Conservation (phyloP, 225 moss, liverwort and hornwort species). For the Pseudisothecium myosuroides region DNA sequence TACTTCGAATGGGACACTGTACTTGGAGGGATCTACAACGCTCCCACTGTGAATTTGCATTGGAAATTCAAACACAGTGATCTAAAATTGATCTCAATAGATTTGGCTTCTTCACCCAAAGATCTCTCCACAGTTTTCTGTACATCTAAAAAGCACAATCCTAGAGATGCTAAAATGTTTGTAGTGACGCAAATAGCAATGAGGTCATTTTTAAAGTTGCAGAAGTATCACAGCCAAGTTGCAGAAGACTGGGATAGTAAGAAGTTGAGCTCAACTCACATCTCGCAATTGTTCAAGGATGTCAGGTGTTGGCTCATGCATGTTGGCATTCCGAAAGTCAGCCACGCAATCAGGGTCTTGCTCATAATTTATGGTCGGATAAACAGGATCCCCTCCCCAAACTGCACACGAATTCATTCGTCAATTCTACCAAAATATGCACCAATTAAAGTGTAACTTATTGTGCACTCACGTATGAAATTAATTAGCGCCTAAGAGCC, state of each 20-base stretch:
- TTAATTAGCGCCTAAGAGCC: not conserved
- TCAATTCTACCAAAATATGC: not conserved
- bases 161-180: not conserved
- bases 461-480: not conserved
- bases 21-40: not conserved
- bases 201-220: not conserved
- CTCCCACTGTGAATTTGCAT: not conserved
- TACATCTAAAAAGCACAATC: not conserved
- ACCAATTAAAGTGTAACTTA: not conserved
- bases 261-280: constrained; percentile 22
- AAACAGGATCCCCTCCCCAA: constrained; percentile 99
- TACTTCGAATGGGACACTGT: not conserved
- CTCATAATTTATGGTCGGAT: constrained; percentile 83
- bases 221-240: not conserved
- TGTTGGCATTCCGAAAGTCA: constrained; percentile 80
- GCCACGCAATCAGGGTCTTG: constrained; percentile 72
- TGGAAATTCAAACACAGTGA: not conserved
- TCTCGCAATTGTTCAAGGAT: constrained; percentile 69
- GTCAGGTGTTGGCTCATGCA: constrained; percentile 89
- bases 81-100: not conserved
- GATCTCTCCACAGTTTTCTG: not conserved
- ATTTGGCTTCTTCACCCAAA: not conserved
- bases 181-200: not conserved
- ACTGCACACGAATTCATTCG: constrained; percentile 35
- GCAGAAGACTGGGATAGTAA: not conserved